Conservation (phyloP, 176 grass and related monocot species). For the Eleusine coracana region DNA sequence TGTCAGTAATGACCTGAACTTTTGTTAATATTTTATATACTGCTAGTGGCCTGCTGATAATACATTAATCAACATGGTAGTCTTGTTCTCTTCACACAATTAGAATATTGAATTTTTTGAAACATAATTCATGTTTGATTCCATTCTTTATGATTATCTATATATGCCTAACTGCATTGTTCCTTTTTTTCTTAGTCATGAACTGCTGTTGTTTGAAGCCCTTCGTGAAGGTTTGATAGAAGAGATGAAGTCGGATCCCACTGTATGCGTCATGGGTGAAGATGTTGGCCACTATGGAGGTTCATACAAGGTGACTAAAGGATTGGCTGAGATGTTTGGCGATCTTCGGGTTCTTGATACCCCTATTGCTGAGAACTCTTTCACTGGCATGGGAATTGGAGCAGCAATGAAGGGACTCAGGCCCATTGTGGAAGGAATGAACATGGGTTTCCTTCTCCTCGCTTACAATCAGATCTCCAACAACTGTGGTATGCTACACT, state of each 20-base stretch:
- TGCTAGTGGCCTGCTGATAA: neutral
- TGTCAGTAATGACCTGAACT: neutral
- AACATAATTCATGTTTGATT: neutral
- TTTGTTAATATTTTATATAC: slow-evolving; percentile 21
- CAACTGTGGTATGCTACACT: slow-evolving; percentile 96
- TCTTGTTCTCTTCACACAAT: neutral
- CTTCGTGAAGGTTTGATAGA: slow-evolving; percentile 85
- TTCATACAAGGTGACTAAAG: slow-evolving; percentile 91
- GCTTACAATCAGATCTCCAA: slow-evolving; percentile 96
- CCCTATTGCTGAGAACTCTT: slow-evolving; percentile 85
- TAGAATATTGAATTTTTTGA: neutral
- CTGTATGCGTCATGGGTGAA: slow-evolving; percentile 79
- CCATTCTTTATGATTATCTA: neutral
- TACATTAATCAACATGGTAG: neutral
- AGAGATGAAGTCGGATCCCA: slow-evolving; percentile 91
- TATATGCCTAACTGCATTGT: slow-evolving; percentile 6
- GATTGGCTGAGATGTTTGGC: slow-evolving; percentile 70
- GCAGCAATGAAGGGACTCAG: slow-evolving; percentile 86
- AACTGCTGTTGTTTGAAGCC: slow-evolving; percentile 84
- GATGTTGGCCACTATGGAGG: slow-evolving; percentile 93
- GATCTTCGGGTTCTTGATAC: slow-evolving; percentile 92
- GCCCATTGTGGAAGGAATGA: slow-evolving; percentile 86
- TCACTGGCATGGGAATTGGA: slow-evolving; percentile 83
- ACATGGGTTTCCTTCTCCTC: slow-evolving; percentile 96
- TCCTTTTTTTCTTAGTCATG: slow-evolving; percentile 51